Evolutionary conservation across 2,329 filamentous ascomycete species (phyloP), one percentile per base, ranked within the genome.

Genomic region (Exophiala lecanii-corni): DNA sequence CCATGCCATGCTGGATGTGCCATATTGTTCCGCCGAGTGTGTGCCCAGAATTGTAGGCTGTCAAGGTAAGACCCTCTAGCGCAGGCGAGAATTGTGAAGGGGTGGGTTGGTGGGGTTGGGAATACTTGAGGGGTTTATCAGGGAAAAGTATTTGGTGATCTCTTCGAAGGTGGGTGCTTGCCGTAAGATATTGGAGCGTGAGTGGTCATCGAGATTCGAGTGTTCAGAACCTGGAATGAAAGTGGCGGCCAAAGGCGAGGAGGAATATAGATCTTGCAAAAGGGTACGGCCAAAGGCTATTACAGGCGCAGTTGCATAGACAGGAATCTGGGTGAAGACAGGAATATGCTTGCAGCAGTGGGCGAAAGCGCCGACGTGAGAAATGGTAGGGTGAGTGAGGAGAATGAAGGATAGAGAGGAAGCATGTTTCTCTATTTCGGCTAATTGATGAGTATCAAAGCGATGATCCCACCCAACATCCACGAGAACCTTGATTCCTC

Each of bases 261-360:
- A 96, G 6, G 84, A 79, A 62, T 98, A 98, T 7, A 97, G 75
- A 59, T 98, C 92, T 64, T 95, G 89, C 16, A 94, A 74, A 18
- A 97, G 75, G 1, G 89, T 94, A 30, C 91, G 84, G 15, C 92
- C 92, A 34, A 98, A 81, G 31, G 92, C 86, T 59, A 96, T 89
- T 56, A 98, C 89, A 7, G 92, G 92, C 28, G 82, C 82, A 4
- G 92, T 98, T 43, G 92, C 92, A 67, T 96, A 98, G 45, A 95
- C 82, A 30, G 92, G 92, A 49, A 98, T 89, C 59, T 89, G 83
- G 7, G 83, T 84, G 67, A 98, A 98, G 35, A 87, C 75, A 34
- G 92, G 89, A 51, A 97, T 85, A 64, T 96, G 84, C 66, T 95
- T 95, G 81, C 92, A 97, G 71, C 89, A 96, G 65, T 97, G 89